Evolutionary conservation across 2,329 filamentous ascomycete genomes (phyloP), one percentile per base, ranked within the genome.

Genomic region (Stagonosporopsis tanaceti): DNA sequence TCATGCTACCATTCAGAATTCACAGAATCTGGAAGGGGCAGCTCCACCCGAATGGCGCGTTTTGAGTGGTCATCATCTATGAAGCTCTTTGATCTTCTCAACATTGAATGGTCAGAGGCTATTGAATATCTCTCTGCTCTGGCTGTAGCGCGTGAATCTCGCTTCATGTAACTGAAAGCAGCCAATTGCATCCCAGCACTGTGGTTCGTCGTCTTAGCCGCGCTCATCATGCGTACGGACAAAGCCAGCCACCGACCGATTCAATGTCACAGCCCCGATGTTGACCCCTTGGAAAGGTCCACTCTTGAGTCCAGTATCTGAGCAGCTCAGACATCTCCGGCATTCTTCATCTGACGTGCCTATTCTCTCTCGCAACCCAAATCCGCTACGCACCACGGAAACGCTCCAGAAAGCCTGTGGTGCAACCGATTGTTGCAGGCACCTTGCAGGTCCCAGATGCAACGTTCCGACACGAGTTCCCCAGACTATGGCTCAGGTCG

Each of bases 401-500:
- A 46, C 50, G 27, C 55, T 53, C 46, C 22, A 40, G 39, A 24
- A 22, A 50, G 50, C 9, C 56, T 60, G 51, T 46, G 25, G 59
- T 61, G 60, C 37, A 59, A 59, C 56, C 25, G 24, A 3, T 47
- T 42, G 41, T 59, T 30, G 56, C 50, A 54, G 45, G 24, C 46
- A 53, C 56, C 50, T 59, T 53, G 46, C 46, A 58, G 35, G 15
- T 46, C 22, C 17, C 20, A 48, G n/a, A 41, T 58, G 55, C 46
- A 61, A 60, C 47, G 55, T 47, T 53, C 51, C 60, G 47, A 57
- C 53, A 53, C 53, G 45, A 35, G 41, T 54, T 54, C 51, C 64
- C 67, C 50, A 59, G 38, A 17, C 32, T 61, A 53, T 61, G 67
- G 65, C 61, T 68, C 67, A 67, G 53, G 66, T 70, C 67, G 67